Base-by-base conservation (phyloP, 805 yeast genomes). In the Ogataea ganodermae region DNA sequence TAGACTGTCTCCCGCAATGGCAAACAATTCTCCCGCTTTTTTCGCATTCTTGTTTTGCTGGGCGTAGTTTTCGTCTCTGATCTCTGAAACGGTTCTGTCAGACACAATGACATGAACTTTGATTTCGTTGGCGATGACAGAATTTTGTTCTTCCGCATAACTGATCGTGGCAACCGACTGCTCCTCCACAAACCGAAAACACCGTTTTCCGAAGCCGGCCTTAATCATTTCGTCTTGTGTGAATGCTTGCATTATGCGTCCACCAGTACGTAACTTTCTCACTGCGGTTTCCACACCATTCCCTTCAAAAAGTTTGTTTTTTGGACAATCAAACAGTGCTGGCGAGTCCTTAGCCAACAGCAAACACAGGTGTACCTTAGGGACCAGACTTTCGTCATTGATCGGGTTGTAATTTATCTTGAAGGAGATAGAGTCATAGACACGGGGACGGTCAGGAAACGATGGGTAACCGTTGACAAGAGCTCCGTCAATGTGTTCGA, bases 221-320 rank as follows among this genome's bases (percentile, higher is more conserved):
- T 83, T 69, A 48, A 81, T 67, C 95, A 91, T 88, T 59, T 89
- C 96, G 56, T 91, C 97, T 59, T 83, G 86, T 0, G 97, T 90
- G 65, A 78, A 90, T 0, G 96, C 95, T 58, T 88, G 91, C 95
- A 89, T 87, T 67, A 91, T 68, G 55, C 96, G 74, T 3, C 86
- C 96, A 2, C 87, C 96, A 51, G 87, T 79, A 55, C 92, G 79
- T 52, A 91, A 65, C 62, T 89, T 88, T 53, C 71, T 73, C 14
- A 86, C 69, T 1, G 96, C 96, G 5, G 81, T 61, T 12, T 83
- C 83, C 22, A 90, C 57, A 13, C 73, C 78, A 49, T 87, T 83
- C 1, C 83, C 84, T 55, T 87, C 94, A 31, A n/a, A 37, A 24
- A 44, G 21, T 43, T 72, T 75, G 52, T 76, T 72, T 1, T 64